A percentile compares a stretch with the other conserved stretches of the same genome.
Evolutionary conservation across 2,329 filamentous ascomycete species (phyloP).

Genomic region (Epichloe gansuensis): DNA sequence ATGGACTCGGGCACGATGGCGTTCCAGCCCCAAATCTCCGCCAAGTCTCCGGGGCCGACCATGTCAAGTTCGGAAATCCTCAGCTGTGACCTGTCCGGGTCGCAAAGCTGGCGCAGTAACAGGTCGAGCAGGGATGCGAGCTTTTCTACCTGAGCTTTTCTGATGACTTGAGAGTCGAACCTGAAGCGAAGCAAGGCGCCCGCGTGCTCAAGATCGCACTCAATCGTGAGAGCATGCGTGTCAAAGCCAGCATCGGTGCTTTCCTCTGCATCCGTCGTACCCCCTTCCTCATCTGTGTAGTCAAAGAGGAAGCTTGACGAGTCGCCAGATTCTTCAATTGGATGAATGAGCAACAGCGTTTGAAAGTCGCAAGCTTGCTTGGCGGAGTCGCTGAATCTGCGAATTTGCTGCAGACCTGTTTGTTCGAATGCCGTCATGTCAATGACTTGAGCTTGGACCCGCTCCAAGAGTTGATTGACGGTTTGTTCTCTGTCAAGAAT

Average conservation of each 20-base stretch:
- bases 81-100: not conserved
- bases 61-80: not conserved
- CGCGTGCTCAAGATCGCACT: not conserved
- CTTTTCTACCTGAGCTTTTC: not conserved
- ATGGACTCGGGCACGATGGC: slow-evolving; percentile 2
- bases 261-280: not conserved
- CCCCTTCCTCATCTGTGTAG: not conserved
- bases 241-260: not conserved
- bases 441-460: slow-evolving; percentile 9
- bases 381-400: not conserved
- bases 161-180: slow-evolving; percentile 2
- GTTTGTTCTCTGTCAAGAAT: slow-evolving; percentile 16
- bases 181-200: slow-evolving; percentile 1
- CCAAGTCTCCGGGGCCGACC: slow-evolving; percentile 1
- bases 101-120: not conserved
- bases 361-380: slow-evolving; percentile 3
- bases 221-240: slow-evolving; percentile 2
- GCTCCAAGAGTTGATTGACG: slow-evolving; percentile 28
- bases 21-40: slow-evolving; percentile 11
- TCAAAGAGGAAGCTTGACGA: not conserved
- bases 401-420: slow-evolving; percentile 1
- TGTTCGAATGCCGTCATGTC: slow-evolving; percentile 5
- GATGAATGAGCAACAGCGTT: slow-evolving; percentile 11
- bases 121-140: not conserved
- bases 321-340: not conserved